These are phyloP conservation scores for Penicillium lividum DNA, from an alignment of 495 filamentous ascomycete genomes.

Conservation along the genomic window DNA sequence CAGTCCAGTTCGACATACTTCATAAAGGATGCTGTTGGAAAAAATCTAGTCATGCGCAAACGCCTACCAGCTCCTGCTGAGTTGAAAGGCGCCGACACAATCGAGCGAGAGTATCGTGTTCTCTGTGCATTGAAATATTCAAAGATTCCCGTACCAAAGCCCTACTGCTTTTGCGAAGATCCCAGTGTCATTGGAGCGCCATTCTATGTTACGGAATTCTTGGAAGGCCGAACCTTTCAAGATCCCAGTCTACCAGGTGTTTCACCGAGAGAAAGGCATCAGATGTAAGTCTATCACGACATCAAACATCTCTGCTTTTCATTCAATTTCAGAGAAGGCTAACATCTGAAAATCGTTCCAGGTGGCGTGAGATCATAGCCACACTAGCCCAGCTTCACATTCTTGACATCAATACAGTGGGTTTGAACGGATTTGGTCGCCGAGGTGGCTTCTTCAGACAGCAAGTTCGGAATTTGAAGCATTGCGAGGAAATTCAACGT, in stretches of 20 bases:
- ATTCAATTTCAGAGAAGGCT: neutral
- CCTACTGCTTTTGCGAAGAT: conserved; percentile 1
- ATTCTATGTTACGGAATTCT: neutral
- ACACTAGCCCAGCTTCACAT: neutral
- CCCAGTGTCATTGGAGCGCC: neutral
- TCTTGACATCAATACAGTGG: conserved; percentile 1
- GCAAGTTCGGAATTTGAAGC: neutral
- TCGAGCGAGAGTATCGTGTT: conserved; percentile 5
- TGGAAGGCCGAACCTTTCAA: conserved; percentile 3
- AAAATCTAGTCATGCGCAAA: conserved; percentile 4
- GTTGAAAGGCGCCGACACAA: neutral
- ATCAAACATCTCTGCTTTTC: neutral
- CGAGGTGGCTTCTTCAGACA: conserved; percentile 1
- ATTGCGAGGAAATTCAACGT: neutral
- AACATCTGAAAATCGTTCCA: neutral
- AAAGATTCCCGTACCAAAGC: neutral
- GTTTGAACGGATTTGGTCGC: neutral
- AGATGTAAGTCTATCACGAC: neutral
- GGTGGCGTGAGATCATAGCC: neutral
- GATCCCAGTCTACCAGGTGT: conserved; percentile 1
- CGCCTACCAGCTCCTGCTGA: neutral
- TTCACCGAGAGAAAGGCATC: neutral
- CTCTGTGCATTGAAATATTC: neutral
- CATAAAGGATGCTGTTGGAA: neutral
- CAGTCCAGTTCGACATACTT: conserved; percentile 6